Evolutionary conservation across 2,329 filamentous ascomycete genomes (phyloP).

Genomic region (Cladophialophora bantiana): DNA sequence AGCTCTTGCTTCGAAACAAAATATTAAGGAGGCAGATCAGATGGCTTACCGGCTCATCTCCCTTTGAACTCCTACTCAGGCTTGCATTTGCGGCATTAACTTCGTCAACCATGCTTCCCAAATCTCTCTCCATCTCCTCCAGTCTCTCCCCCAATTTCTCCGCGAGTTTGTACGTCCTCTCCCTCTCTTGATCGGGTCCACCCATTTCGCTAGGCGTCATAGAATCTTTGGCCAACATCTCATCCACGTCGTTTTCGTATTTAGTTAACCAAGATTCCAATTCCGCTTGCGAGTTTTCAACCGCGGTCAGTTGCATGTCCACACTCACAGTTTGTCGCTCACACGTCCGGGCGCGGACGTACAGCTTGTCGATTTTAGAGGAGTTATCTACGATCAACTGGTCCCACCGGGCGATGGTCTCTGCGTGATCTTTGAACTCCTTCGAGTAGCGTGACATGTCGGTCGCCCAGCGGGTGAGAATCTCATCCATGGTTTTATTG

Average conservation of each 20-base stretch:
- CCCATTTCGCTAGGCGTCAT: slow-evolving; percentile 70
- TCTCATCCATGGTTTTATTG: slow-evolving; percentile 99
- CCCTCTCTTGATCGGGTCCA: slow-evolving; percentile 92
- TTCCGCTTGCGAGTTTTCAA: slow-evolving; percentile 93
- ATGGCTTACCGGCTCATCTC: slow-evolving; percentile 79
- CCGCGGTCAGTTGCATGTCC: slow-evolving; percentile 84
- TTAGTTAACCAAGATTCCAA: slow-evolving; percentile 85
- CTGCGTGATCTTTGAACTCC: slow-evolving; percentile 90
- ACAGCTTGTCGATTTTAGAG: slow-evolving; percentile 92
- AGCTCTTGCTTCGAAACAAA: neutral
- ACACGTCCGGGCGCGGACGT: slow-evolving; percentile 89
- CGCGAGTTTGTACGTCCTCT: slow-evolving; percentile 91
- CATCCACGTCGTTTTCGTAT: slow-evolving; percentile 90
- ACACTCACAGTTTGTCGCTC: slow-evolving; percentile 93
- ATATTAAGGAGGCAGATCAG: slow-evolving; percentile 11
- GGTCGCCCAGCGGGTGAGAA: slow-evolving; percentile 94
- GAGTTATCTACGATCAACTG: slow-evolving; percentile 90
- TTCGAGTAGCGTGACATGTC: slow-evolving; percentile 96
- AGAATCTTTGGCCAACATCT: slow-evolving; percentile 73
- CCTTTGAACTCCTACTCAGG: slow-evolving; percentile 85
- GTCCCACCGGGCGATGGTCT: slow-evolving; percentile 89
- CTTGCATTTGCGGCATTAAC: slow-evolving; percentile 93
- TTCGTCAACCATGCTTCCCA: slow-evolving; percentile 96
- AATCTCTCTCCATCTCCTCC: slow-evolving; percentile 90
- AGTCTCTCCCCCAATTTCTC: slow-evolving; percentile 90